These are phyloP conservation scores for Trichoderma erinaceum DNA, from an alignment of 495 filamentous ascomycete genomes.

Conservation along the genomic window DNA sequence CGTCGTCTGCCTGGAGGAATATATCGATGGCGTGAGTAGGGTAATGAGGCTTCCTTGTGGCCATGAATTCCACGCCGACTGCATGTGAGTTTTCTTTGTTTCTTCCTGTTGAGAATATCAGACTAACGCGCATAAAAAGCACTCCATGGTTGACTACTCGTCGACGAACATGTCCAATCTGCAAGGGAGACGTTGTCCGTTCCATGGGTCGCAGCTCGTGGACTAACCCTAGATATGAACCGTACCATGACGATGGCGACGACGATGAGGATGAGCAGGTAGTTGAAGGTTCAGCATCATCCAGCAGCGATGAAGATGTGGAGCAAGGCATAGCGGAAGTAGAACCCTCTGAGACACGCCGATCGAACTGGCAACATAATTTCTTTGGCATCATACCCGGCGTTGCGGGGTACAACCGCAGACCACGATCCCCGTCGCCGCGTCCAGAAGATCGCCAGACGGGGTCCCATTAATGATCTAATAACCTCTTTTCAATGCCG, in stretches of 20 bases:
- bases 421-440: neutral
- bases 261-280: slow-evolving; percentile 30
- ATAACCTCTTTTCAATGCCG: too few relatives aligned
- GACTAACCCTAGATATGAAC: slow-evolving; percentile 36
- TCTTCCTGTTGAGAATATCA: neutral
- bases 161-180: slow-evolving; percentile 92
- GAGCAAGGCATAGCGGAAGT: slow-evolving; percentile 25
- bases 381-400: slow-evolving; percentile 9
- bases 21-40: slow-evolving; percentile 84
- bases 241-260: slow-evolving; percentile 44
- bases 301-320: slow-evolving; percentile 21
- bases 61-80: slow-evolving; percentile 95
- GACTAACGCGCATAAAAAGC: slow-evolving; percentile 43
- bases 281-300: slow-evolving; percentile 16
- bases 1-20: slow-evolving; percentile 97
- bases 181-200: slow-evolving; percentile 89
- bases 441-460: neutral
- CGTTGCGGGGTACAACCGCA: neutral
- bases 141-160: slow-evolving; percentile 97
- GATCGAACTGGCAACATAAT: slow-evolving; percentile 15
- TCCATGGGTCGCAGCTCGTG: slow-evolving; percentile 44
- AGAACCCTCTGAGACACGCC: slow-evolving; percentile 17
- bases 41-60: slow-evolving; percentile 99
- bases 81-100: slow-evolving; percentile 71
- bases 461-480: neutral